Evolutionary conservation across 2,329 filamentous ascomycete species (phyloP), one percentile per base, ranked within the genome.

Genomic region (Cladosporium sp.): DNA sequence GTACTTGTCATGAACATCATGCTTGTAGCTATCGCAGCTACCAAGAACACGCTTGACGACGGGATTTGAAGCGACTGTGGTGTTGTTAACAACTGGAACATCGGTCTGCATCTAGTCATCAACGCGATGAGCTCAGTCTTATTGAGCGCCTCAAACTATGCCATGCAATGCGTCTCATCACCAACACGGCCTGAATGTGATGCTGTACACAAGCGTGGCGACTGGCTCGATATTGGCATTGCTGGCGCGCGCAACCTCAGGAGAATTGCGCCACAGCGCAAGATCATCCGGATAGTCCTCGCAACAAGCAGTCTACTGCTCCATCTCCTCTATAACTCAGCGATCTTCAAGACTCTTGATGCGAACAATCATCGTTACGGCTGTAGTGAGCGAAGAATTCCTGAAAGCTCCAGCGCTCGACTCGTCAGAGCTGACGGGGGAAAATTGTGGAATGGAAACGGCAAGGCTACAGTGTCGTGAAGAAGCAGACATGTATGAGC

Each of bases 141-240:
- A 15, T 70, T 82, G 0, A 71, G 73, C 1, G 77, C 77, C 4
- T 78, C 75, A 37, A 81, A 80, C 62, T 81, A 78, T 58, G 75
- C 73, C 56, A 81, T 82, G 77, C 81, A 83, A 59, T 71, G 76
- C 19, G 66, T 84, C 12, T 74, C 69, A 12, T 74, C 80, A 0
- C 81, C 81, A 0, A 82, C 77, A 0, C 68, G 81, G 22, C 24
- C 5, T 2, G 78, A 83, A 39, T 65, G 83, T 10, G 76, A 83
- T 48, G 61, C 60, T 13, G 79, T 78, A 0, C 81, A 84, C 66
- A 50, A 60, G 0, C 61, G 64, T 47, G 66, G 71, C 1, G 67
- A 62, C 15, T 77, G 74, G 73, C 64, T 81, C 1, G 74, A 78
- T 34, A 75, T 80, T 44, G 78, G 80, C 0, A 64, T 78, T 2